Evolutionary conservation across 2,329 filamentous ascomycete species (phyloP).

Genomic region (Grosmannia clavigera): DNA sequence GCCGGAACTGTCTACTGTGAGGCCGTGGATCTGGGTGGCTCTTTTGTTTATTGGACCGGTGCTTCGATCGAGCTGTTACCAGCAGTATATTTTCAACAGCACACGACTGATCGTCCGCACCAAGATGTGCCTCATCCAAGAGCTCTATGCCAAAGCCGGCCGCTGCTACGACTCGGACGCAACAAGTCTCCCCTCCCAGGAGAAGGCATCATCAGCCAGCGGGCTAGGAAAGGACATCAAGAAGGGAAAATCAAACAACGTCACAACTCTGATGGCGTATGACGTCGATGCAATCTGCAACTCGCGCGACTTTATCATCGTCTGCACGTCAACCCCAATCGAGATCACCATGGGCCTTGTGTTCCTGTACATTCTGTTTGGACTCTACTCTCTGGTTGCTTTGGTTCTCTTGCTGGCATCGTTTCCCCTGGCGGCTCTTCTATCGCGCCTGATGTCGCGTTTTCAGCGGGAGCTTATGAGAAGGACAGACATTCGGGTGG

Average conservation of each 20-base stretch:
- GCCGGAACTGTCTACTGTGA: constrained; percentile 29
- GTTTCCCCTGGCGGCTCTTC: constrained; percentile 35
- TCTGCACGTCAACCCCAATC: constrained; percentile 30
- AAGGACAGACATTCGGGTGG: constrained; percentile 44
- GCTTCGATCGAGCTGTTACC: constrained; percentile 35
- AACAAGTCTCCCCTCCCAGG: constrained; percentile 42
- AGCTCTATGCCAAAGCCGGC: constrained; percentile 40
- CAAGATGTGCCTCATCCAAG: constrained; percentile 44
- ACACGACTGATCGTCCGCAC: constrained; percentile 44
- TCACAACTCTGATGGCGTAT: constrained; percentile 36
- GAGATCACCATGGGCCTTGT: constrained; percentile 34
- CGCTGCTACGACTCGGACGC: constrained; percentile 17
- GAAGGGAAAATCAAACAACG: constrained; percentile 6
- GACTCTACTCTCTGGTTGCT: constrained; percentile 42
- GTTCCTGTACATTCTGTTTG: constrained; percentile 42
- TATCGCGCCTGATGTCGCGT: constrained; percentile 36
- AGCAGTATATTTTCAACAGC: constrained; percentile 45
- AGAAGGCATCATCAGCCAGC: constrained; percentile 30
- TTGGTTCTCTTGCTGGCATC: constrained; percentile 32
- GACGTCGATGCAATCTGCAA: constrained; percentile 43
- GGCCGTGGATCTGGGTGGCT: constrained; percentile 30
- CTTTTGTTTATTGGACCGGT: constrained; percentile 40
- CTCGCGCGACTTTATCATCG: constrained; percentile 37
- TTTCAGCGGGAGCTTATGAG: constrained; percentile 39
- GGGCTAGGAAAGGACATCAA: constrained; percentile 13